Base-by-base conservation (phyloP, 2,329 filamentous ascomycete genomes). In the Ceratocystis colombiana region DNA sequence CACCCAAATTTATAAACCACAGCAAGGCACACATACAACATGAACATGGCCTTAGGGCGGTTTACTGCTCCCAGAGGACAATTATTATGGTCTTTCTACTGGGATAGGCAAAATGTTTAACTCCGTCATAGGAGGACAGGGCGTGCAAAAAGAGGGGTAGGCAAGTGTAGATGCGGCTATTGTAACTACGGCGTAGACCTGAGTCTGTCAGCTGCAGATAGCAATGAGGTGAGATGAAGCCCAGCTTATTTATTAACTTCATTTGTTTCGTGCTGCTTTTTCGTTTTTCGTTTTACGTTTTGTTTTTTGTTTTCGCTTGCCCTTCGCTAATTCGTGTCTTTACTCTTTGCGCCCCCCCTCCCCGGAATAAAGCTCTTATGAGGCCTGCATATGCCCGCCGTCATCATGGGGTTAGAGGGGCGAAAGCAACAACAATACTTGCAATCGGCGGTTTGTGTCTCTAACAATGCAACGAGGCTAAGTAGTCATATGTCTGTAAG, bases 361-460 rank as follows among this genome's bases (percentile, higher is more conserved):
- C 53, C 15, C 1, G 15, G 22, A 41, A 41, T 2, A 15, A 25
- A 1, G 48, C 48, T 25, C 28, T 59, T 41, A 12, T 37, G 33
- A 4, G 53, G 53, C 15, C 53, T 57, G 28, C 53, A 57, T 57
- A 57, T 59, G 53, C 53, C 28, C 10, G 12, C 53, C 53, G 33
- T 30, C 53, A 30, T 33, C 53, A 59, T 59, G 12, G 53, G 17
- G 4, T 30, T 33, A 7, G 28, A 59, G 25, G 28, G 28, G 28
- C 17, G 15, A 10, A 59, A 59, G 53, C 37, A 41, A 3, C 10
- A 41, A 12, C 37, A 41, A 41, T 41, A 41, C 3, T 12, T 41
- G 37, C 10, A 41, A 10, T 41, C 37, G 37, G 37, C 37, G 10
- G 37, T 41, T 37, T 41, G 37, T 41, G 37, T 41, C 37, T 41